Evolutionary conservation across 2,329 filamentous ascomycete species (phyloP), one percentile per base, ranked within the genome.

Genomic region (Didymella glomerata): DNA sequence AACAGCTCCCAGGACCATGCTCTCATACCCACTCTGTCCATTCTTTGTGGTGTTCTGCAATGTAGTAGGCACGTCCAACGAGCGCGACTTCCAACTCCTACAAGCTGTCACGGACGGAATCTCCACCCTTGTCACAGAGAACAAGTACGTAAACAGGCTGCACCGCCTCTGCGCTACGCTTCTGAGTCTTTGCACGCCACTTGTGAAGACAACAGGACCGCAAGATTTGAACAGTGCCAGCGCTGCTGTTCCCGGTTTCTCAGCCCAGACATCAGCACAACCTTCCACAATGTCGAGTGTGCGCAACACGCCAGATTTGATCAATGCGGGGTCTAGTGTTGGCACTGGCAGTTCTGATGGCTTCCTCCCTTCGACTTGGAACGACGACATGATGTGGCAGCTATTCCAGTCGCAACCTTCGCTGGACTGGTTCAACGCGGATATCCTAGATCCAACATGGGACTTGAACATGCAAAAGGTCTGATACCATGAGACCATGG

Each of bases 41-140:
- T 76, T 75, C 62, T 76, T 74, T 51, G 72, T 76, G 14, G 66
- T 76, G 25, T 76, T 76, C 52, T 76, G 74, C 62, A 75, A 76
- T 41, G 72, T 76, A 1, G 73, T 76, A n/a, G 73, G 72, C 14
- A 76, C 74, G 2, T 75, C 71, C 13, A 67, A 75, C 44, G 57
- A 53, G 5, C 53, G 44, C 25, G 73, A 76, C 44, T 76, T 72
- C 18, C 66, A 72, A 34, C 66, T 75, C 6, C 66, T 76, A 4
- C 61, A 73, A 18, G 67, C 71, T 14, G 70, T 74, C 14, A 68
- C 69, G 22, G 66, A 71, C 20, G 62, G 64, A 18, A 67, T 76
- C 5, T 69, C 69, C 2, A 62, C 67, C 5, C 65, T 74, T 4
- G 64, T 73, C 24, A 65, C 62, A 2, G 68, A 74, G 22, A 75